phyloP scores from a whole-genome alignment of 225 moss, liverwort and hornwort genomes.

The Takakia lepidozioides region DNA sequence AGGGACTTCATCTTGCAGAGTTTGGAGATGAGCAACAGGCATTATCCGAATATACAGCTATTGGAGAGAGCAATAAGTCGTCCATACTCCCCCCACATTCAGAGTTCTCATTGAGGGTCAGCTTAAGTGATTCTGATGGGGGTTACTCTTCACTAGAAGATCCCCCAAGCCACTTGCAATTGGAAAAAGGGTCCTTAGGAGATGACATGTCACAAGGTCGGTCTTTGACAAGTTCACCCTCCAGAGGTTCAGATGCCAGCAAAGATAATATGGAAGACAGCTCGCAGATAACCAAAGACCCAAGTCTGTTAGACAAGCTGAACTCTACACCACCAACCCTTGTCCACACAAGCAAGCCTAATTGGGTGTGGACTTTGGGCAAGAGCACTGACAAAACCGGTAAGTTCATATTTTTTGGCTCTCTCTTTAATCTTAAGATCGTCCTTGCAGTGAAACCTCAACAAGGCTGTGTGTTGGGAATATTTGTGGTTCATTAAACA shows the following conservation, averaged over 20 bases:
- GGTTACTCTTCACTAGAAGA: background rate
- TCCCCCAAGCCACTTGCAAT: background rate
- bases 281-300: background rate
- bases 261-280: background rate
- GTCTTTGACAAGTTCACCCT: background rate
- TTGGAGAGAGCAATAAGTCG: too few relatives aligned
- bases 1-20: background rate
- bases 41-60: too few relatives aligned
- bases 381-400: conserved; percentile 27
- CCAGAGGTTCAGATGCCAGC: background rate
- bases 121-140: too few relatives aligned
- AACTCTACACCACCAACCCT: conserved; percentile 13
- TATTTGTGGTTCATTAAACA: too few relatives aligned
- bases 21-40: background rate
- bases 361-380: conserved; percentile 49
- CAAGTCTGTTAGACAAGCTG: conserved; percentile 12
- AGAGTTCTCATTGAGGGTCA: too few relatives aligned
- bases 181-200: background rate
- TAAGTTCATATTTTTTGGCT: too few relatives aligned
- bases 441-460: too few relatives aligned
- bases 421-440: too few relatives aligned
- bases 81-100: too few relatives aligned
- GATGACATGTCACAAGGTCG: background rate
- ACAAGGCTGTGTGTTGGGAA: too few relatives aligned
- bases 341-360: conserved; percentile 22